phyloP scores from a whole-genome alignment of 345 rosid genomes.

The Eutrema heterophyllum region DNA sequence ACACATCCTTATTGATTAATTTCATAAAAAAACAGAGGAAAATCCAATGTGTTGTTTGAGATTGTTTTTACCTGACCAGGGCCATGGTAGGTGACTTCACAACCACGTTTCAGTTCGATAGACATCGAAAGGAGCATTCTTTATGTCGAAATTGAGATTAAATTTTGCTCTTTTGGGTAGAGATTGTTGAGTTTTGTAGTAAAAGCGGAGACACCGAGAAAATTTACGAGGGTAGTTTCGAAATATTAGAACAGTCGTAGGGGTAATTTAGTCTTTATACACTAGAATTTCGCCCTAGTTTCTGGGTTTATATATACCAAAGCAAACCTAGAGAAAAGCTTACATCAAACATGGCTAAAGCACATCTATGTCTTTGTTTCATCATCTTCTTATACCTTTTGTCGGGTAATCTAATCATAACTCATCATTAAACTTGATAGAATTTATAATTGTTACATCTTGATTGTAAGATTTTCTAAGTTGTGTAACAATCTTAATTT shows the following conservation, averaged over 20 bases:
- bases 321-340: not conserved
- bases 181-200: too few species aligned
- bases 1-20: not conserved
- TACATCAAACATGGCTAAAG: not conserved
- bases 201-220: too few species aligned
- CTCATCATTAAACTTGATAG: not conserved
- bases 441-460: not conserved
- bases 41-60: not conserved
- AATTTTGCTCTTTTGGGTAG: too few species aligned
- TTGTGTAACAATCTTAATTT: too few species aligned
- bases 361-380: not conserved
- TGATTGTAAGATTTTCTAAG: too few species aligned
- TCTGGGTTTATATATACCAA: not conserved
- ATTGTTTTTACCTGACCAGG: conserved; percentile 70
- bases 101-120: conserved; percentile 76
- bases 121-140: conserved; percentile 62
- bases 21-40: not conserved
- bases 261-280: too few species aligned
- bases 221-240: too few species aligned
- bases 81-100: conserved; percentile 91
- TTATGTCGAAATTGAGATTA: conserved; percentile 49
- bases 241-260: too few species aligned
- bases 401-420: not conserved
- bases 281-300: too few species aligned
- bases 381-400: not conserved